These are phyloP conservation scores for Lathyrus tuberosus DNA, from an alignment of 306 rosid genomes.

Conservation along the genomic window DNA sequence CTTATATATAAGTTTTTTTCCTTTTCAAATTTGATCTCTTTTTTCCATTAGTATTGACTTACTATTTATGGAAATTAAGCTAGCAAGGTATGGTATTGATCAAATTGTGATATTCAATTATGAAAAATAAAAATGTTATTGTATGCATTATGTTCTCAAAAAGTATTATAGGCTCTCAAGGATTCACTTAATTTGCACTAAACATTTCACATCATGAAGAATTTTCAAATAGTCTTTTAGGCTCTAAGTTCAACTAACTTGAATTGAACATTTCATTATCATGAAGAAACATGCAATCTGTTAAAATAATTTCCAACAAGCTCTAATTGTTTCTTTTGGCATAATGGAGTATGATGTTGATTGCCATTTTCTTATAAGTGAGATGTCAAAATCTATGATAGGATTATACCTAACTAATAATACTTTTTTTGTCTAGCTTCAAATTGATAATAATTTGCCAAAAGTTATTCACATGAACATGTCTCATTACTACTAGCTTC, in stretches of 20 bases:
- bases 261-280: constrained; percentile 3
- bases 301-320: background rate
- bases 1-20: too few relatives aligned
- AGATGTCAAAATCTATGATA: constrained; percentile 19
- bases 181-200: background rate
- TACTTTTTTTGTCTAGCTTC: constrained; percentile 27
- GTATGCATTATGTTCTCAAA: constrained; percentile 18
- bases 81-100: too few relatives aligned
- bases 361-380: constrained; percentile 26
- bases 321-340: background rate
- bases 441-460: constrained; percentile 31
- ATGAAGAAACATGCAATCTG: background rate
- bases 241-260: background rate
- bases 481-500: constrained; percentile 16
- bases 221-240: background rate
- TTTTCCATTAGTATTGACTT: too few relatives aligned
- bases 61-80: too few relatives aligned
- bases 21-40: too few relatives aligned
- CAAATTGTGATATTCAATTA: too few relatives aligned
- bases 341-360: constrained; percentile 21
- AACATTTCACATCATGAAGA: constrained; percentile 10
- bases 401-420: constrained; percentile 33
- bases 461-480: background rate
- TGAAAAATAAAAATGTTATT: background rate
- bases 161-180: background rate